Evolutionary conservation across 805 yeast species (phyloP), one percentile per base, ranked within the genome.

Genomic region (Metschnikowia santaceciliae): DNA sequence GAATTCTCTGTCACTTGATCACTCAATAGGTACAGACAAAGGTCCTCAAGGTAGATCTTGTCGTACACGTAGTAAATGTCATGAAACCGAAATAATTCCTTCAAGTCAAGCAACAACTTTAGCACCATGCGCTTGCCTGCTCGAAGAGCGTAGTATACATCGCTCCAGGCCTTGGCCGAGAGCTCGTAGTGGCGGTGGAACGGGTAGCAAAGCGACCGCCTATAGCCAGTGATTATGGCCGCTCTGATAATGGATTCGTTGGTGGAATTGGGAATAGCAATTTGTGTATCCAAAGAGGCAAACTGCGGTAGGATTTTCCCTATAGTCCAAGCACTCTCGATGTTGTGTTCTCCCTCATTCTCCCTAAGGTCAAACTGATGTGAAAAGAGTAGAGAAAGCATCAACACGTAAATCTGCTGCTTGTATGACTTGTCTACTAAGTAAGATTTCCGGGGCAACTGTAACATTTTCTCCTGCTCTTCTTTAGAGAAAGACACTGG

Each of bases 241-340:
- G 83, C 80, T 46, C 71, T 72, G 35, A 92, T 72, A 32, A 79
- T 61, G 43, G 61, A 64, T 15, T 43, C 36, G n/a, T 50, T 58
- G 60, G 65, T 14, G 54, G 47, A 59, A 66, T 42, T 17, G 55
- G 65, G 17, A 2, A 69, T 55, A 1, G 78, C 63, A 26, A 86
- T 56, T 56, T 78, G 81, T 14, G 80, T 69, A 64, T 90, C 98
- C 32, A 94, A 69, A 56, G 77, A 82, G 6, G 90, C 65, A 36
- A 92, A 67, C 60, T 89, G 94, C 1, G 98, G 96, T 0, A 83
- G 71, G 20, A 94, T 60, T 58, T 86, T 90, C 1, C 99, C 99
- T 4, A 94, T 78, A 0, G 92, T 84, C 99, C 99, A 94, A 0
- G 95, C 89, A 51, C 96, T 86, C 66, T 94, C 99, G 4, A 88